Percentiles rank a stretch among this genome's conserved stretches.
phyloP scores from a whole-genome alignment of 2,329 filamentous ascomycete species.

The Colletotrichum coccodes region DNA sequence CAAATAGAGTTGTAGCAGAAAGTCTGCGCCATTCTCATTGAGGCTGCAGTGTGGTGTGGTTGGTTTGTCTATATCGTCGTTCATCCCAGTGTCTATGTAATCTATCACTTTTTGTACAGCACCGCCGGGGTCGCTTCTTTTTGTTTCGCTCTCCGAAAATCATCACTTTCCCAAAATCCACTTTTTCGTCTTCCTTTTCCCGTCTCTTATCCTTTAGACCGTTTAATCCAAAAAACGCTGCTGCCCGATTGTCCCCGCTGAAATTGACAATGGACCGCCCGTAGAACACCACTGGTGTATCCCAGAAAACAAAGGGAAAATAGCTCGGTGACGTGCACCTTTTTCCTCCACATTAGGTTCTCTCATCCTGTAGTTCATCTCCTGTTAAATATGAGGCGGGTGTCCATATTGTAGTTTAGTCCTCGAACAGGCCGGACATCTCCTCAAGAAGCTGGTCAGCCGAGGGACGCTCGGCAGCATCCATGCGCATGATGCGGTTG shows the following conservation, averaged over 20 bases:
- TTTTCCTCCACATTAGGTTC: slow-evolving; percentile 26
- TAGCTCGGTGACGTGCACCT: background rate
- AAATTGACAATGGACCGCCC: background rate
- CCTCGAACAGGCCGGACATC: slow-evolving; percentile 29
- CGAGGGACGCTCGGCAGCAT: slow-evolving; percentile 27
- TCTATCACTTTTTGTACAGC: slow-evolving; percentile 25
- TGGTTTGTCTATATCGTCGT: background rate
- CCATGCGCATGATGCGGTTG: slow-evolving; percentile 33
- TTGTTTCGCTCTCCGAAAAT: background rate
- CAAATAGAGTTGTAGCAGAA: background rate
- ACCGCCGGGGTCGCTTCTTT: background rate
- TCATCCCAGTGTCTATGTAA: background rate
- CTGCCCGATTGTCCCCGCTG: background rate
- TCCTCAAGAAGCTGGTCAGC: slow-evolving; percentile 30
- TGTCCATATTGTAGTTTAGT: background rate
- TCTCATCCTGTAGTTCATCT: slow-evolving; percentile 5
- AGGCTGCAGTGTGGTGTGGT: background rate
- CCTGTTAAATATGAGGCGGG: background rate
- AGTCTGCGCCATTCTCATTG: slow-evolving; percentile 2
- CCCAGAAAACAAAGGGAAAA: slow-evolving; percentile 11
- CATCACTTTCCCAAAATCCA: background rate
- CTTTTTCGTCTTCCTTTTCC: slow-evolving; percentile 1
- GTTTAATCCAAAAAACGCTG: background rate
- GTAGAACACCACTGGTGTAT: background rate
- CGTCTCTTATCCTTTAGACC: background rate